Base-by-base conservation (phyloP, 371 early-diverging fungal species). In the Mucor indicus region DNA sequence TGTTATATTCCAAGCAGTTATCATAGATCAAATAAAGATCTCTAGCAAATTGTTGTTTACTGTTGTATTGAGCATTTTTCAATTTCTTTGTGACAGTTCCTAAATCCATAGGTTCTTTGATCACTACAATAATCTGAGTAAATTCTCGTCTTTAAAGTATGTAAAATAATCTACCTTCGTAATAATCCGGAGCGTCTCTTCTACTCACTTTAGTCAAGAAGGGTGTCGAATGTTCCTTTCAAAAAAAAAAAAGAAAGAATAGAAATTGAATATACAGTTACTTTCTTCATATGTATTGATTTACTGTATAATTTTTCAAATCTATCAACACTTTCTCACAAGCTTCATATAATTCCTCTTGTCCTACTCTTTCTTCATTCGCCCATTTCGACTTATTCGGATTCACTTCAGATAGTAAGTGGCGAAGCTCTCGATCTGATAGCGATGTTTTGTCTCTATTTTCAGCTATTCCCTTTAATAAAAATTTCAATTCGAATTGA, bases 111-210 rank as follows among this genome's bases (percentile, higher is more conserved):
- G 95, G 95, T 3, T 84, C 60, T 56, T 84, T 84, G 49, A 95
- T 90, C 42, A 92, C 86, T 85, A 41, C 0, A 3, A 16, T 38
- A 24, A 37, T n/a, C n/a, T n/a, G n/a, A n/a, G n/a, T n/a, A n/a
- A n/a, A n/a, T n/a, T n/a, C 1, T 20, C 6, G 20, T 3, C n/a
- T n/a, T 33, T 1, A 35, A 15, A 15, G 5, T 16, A 33, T 17
- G 25, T 19, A 8, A 32, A 13, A 6, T 15, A 20, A 13, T 23
- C 8, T 65, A 75, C 79, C 80, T 40, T 91, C 90, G 67, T 84
- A 90, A 61, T 98, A 98, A 71, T 95, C 92, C 0, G 97, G 97
- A 1, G 92, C 97, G 32, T 98, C 98, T 37, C 89, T 84, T 54
- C 90, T 89, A 62, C 80, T 86, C 19, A 98, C 98, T 65, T 88